Evolutionary conservation across 441 rosid species (phyloP).

Genomic region (Populus hybrid): DNA sequence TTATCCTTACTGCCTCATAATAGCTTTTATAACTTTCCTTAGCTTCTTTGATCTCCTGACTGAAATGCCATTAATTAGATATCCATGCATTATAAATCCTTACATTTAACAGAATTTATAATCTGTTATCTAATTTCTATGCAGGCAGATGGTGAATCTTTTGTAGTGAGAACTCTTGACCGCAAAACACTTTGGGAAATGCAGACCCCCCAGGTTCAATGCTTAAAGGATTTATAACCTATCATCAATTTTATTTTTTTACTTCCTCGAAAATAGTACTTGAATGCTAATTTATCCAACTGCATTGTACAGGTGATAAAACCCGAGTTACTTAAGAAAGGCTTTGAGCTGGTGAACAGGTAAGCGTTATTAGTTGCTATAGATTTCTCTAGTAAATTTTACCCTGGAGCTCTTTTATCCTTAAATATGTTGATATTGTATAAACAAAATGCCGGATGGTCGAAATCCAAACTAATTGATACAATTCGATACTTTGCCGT

Average conservation of each 20-base stretch:
- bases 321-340: constrained; percentile 70
- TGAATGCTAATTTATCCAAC: neutral
- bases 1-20: neutral
- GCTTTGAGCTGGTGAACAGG: constrained; percentile 91
- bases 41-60: too few relatives aligned
- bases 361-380: constrained; percentile 20
- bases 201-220: constrained; percentile 92
- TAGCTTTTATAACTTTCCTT: too few relatives aligned
- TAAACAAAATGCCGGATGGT: neutral
- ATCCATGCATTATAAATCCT: neutral
- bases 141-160: constrained; percentile 72
- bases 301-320: constrained; percentile 59
- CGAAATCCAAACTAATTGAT: too few relatives aligned
- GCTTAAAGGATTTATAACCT: constrained; percentile 4
- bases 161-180: constrained; percentile 81
- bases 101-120: neutral
- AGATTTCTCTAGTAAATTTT: neutral
- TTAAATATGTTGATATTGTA: neutral
- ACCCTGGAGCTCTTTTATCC: neutral
- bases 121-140: constrained; percentile 1
- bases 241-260: neutral
- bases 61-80: neutral
- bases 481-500: too few relatives aligned
- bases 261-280: neutral
- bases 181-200: constrained; percentile 95